phyloP scores from a whole-genome alignment of 129 eudicot genomes.

The Escallonia herrerae region DNA sequence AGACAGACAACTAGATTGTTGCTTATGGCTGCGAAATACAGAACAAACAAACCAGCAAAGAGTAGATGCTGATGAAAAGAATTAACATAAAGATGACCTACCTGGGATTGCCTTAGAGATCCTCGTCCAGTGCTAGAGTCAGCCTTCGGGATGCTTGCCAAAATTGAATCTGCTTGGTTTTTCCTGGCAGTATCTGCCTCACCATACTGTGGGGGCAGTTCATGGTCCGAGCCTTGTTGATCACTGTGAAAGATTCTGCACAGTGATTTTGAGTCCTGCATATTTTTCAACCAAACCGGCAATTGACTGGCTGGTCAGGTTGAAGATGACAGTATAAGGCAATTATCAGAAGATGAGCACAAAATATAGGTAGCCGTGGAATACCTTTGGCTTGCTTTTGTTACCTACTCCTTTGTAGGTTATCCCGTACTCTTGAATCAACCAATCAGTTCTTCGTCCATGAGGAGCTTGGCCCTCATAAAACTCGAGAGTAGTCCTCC shows the following conservation, averaged over 20 bases:
- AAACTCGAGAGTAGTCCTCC: conserved; percentile 59
- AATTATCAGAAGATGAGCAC: neutral
- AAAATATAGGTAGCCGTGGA: neutral
- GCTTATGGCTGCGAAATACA: no score
- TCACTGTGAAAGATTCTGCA: conserved; percentile 49
- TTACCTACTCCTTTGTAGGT: conserved; percentile 19
- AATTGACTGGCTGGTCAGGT: conserved; percentile 34
- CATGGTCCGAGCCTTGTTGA: conserved; percentile 14
- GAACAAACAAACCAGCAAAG: no score
- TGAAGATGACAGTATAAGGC: conserved; percentile 14
- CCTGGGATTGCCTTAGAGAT: conserved; percentile 26
- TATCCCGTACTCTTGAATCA: conserved; percentile 62
- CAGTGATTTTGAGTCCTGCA: conserved; percentile 58
- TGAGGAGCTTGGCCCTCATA: conserved; percentile 36
- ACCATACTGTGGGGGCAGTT: neutral
- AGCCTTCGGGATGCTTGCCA: conserved; percentile 6
- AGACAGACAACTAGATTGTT: no score
- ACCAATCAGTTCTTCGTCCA: conserved; percentile 53
- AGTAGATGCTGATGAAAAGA: no score
- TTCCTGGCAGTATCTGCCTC: neutral
- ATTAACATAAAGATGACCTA: conserved; percentile 9
- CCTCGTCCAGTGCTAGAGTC: conserved; percentile 10
- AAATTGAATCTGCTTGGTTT: neutral
- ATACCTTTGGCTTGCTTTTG: conserved; percentile 35
- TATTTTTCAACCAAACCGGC: conserved; percentile 41